A percentile compares a stretch with the other conserved stretches of the same genome.
Evolutionary conservation across 148 eudicot genomes (phyloP).

Genomic region (Fagopyrum tataricum): DNA sequence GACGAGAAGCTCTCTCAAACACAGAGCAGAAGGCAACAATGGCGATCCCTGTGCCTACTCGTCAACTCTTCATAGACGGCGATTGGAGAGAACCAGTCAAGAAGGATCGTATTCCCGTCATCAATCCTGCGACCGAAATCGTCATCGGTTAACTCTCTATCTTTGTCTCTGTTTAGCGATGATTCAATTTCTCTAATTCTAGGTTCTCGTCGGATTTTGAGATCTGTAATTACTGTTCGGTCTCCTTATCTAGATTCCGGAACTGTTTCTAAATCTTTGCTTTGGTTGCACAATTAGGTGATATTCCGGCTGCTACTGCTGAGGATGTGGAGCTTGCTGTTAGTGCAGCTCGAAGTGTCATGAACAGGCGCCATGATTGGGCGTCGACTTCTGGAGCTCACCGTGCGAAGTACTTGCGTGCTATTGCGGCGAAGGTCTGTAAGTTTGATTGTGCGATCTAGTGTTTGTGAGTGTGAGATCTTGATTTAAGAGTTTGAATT

Average conservation of each 20-base stretch:
- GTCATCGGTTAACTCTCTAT: conserved; percentile 47
- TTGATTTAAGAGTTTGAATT: not conserved
- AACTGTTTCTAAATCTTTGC: not conserved
- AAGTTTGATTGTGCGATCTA: not conserved
- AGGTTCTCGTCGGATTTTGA: not conserved
- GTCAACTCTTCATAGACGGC: conserved; percentile 83
- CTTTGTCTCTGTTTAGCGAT: not conserved
- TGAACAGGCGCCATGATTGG: conserved; percentile 67
- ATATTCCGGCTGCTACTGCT: conserved; percentile 90
- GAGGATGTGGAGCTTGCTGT: conserved; percentile 96
- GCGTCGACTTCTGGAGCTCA: conserved; percentile 79
- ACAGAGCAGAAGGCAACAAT: not conserved
- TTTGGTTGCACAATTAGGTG: conserved; percentile 35
- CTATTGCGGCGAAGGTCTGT: conserved; percentile 82
- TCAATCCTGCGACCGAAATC: conserved; percentile 84
- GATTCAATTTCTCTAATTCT: not conserved
- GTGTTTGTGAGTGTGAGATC: not conserved
- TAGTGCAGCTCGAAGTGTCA: conserved; percentile 71
- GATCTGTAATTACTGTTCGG: not conserved
- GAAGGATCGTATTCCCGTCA: conserved; percentile 57
- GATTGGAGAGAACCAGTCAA: conserved; percentile 78
- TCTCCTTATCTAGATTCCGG: not conserved
- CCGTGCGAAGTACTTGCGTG: conserved; percentile 87
- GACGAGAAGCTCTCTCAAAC: not conserved
- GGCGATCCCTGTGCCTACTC: conserved; percentile 51